Base-by-base conservation (phyloP, 805 yeast genomes). In the Cyberlindnera mississippiensis region DNA sequence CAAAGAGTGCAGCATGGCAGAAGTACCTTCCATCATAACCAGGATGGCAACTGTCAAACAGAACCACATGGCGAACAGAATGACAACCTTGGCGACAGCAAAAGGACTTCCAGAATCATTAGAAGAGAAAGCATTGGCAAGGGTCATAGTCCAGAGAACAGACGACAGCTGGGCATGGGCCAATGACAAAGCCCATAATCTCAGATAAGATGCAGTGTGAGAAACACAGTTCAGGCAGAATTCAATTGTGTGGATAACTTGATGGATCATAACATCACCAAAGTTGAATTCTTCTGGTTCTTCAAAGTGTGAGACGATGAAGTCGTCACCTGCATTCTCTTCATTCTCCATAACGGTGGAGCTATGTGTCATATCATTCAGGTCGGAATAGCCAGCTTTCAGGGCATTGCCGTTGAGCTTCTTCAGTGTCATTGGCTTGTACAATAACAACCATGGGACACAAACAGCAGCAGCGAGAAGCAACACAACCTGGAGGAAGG, bases 1-100 rank as follows among this genome's bases (percentile, higher is more conserved):
- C 59, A 93, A 76, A 19, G 97, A 85, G 68, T 93, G 99, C 60
- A 93, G 77, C 99, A 93, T 93, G 28, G 99, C 99, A 26, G 96
- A 88, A 0, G 99, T 93, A 46, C 99, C 99, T 67, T 93, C 99
- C 99, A 93, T 93, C 41, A 85, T 71, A 14, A 93, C 98, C 59
- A 93, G 73, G 53, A 93, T 88, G 51, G 86, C 85, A 31, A 90
- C 91, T 0, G 99, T 90, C 49, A 93, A 71, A 4, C 78, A 76
- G 62, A 93, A 88, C 99, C 99, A 93, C 84, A 93, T 80, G 18
- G 83, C 96, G 62, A 93, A 93, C 60, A 91, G 67, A 31, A 83
- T 60, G 26, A 90, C 93, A 1, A 85, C 78, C 71, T 77, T 77
- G 24, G 82, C 46, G 1, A 87, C 85, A n/a, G 96, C 95, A 4